These are phyloP conservation scores for Aspergillus felis DNA, from an alignment of 2,329 filamentous ascomycete species.

Conservation along the genomic window DNA sequence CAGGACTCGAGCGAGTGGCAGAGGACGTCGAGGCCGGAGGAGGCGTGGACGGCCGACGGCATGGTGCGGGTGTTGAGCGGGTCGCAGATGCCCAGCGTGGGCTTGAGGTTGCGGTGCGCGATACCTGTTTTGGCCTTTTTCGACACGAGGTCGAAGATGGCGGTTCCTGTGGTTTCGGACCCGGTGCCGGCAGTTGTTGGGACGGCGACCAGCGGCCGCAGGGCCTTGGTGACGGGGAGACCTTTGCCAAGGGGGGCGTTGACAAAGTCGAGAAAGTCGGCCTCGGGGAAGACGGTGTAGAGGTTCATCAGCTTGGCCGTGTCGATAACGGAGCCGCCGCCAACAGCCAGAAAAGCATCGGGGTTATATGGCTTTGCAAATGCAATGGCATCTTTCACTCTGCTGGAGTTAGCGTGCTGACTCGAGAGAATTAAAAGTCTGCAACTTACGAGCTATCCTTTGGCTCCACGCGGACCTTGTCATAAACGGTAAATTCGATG, in stretches of 20 bases:
- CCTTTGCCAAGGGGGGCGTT: conserved; percentile 91
- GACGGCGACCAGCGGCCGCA: conserved; percentile 75
- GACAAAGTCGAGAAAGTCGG: conserved; percentile 95
- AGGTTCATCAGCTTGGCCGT: conserved; percentile 99
- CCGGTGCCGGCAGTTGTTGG: conserved; percentile 84
- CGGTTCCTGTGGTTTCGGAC: conserved; percentile 93
- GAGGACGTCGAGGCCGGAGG: conserved; percentile 87
- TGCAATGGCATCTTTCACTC: conserved; percentile 82
- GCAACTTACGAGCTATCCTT: conserved; percentile 76
- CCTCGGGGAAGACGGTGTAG: conserved; percentile 84
- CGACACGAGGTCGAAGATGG: conserved; percentile 91
- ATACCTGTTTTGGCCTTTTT: conserved; percentile 93
- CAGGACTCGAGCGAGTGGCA: conserved; percentile 95
- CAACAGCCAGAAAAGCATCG: conserved; percentile 90
- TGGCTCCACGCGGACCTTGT: conserved; percentile 78
- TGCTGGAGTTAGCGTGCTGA: conserved; percentile 36
- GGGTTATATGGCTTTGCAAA: conserved; percentile 76
- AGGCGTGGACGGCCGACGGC: conserved; percentile 89
- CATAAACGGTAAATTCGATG: conserved; percentile 75
- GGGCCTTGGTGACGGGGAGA: conserved; percentile 64
- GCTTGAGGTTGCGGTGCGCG: conserved; percentile 91
- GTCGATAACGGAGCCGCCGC: conserved; percentile 91
- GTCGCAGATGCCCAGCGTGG: conserved; percentile 81
- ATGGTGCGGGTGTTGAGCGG: conserved; percentile 92
- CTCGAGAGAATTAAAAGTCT: too few relatives aligned